Percentiles rank a stretch among this genome's conserved stretches.
phyloP scores from a whole-genome alignment of 371 early-diverging fungal species.

The Phascolomyces articulosus region DNA sequence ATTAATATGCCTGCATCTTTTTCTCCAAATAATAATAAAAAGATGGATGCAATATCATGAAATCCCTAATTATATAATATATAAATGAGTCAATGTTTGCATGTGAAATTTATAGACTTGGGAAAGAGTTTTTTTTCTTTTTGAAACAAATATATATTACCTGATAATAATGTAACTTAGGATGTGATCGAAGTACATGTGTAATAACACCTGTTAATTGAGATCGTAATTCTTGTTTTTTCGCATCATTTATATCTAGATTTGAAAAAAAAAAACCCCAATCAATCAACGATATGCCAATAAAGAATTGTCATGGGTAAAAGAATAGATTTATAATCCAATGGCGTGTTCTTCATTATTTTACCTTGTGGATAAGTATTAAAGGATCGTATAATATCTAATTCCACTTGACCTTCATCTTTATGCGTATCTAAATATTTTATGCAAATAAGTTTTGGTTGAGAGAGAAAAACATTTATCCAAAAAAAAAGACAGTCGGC shows the following conservation, averaged over 20 bases:
- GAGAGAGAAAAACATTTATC: slow-evolving; percentile 5
- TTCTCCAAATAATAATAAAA: slow-evolving; percentile 61
- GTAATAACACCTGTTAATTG: slow-evolving; percentile 52
- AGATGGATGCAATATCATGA: slow-evolving; percentile 71
- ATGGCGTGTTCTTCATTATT: too few relatives aligned
- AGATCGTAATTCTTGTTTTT: slow-evolving; percentile 38
- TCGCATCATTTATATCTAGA: slow-evolving; percentile 32
- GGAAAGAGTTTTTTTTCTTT: too few relatives aligned
- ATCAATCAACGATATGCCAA: too few relatives aligned
- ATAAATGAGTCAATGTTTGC: neutral
- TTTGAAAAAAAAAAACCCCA: too few relatives aligned
- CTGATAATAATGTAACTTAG: slow-evolving; percentile 72
- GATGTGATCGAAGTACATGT: slow-evolving; percentile 56
- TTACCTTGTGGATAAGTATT: slow-evolving; percentile 12
- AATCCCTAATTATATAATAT: slow-evolving; percentile 52
- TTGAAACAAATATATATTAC: slow-evolving; percentile 22
- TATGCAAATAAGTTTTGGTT: too few relatives aligned
- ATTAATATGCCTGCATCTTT: slow-evolving; percentile 49
- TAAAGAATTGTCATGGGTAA: too few relatives aligned
- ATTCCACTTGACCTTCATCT: slow-evolving; percentile 13
- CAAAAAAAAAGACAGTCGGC: neutral
- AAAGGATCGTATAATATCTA: slow-evolving; percentile 10
- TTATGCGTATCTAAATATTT: slow-evolving; percentile 5
- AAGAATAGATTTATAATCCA: too few relatives aligned
- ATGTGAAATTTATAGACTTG: neutral